These are phyloP conservation scores for Exidia glandulosa DNA, from an alignment of 768 basidiomycete genomes.

Conservation along the genomic window DNA sequence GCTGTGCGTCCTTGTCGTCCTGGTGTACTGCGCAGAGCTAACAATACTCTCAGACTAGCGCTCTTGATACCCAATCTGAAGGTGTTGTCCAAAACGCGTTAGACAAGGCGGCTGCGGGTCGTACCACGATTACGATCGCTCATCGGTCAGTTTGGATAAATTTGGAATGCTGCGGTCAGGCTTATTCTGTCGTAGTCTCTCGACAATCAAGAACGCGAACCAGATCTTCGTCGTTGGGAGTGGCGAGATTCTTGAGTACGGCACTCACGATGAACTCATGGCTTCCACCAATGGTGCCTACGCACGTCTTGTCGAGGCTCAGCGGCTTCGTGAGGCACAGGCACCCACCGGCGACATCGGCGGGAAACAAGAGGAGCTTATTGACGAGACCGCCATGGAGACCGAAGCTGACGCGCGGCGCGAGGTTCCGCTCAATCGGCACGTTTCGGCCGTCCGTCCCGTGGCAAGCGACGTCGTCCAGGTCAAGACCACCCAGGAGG, in stretches of 20 bases:
- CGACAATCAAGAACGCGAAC: slow-evolving; percentile 79
- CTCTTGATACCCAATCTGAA: slow-evolving; percentile 21
- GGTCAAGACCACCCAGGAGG: slow-evolving; percentile 25
- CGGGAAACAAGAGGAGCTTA: slow-evolving; percentile 14
- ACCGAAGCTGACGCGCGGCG: slow-evolving; percentile 35
- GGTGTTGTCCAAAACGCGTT: slow-evolving; percentile 85
- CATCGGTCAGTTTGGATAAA: too few species aligned
- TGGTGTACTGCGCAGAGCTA: slow-evolving; percentile 35
- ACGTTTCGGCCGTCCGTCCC: slow-evolving; percentile 42
- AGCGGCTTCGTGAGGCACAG: slow-evolving; percentile 56
- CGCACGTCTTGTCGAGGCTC: slow-evolving; percentile 62
- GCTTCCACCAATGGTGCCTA: slow-evolving; percentile 54
- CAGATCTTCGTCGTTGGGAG: slow-evolving; percentile 85
- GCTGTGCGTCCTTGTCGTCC: slow-evolving; percentile 83
- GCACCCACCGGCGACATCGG: slow-evolving; percentile 8
- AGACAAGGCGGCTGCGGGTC: slow-evolving; percentile 68
- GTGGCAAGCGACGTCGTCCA: slow-evolving; percentile 53
- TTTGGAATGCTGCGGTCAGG: too few species aligned
- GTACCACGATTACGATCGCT: slow-evolving; percentile 27
- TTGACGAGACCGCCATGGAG: slow-evolving; percentile 8
- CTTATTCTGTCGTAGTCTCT: too few species aligned
- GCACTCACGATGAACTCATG: slow-evolving; percentile 66
- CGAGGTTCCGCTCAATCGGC: slow-evolving; percentile 48
- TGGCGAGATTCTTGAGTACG: slow-evolving; percentile 68
- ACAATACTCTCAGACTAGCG: neutral